Base-by-base conservation (phyloP, 2,329 filamentous ascomycete species). In the Scedosporium dehoogii region DNA sequence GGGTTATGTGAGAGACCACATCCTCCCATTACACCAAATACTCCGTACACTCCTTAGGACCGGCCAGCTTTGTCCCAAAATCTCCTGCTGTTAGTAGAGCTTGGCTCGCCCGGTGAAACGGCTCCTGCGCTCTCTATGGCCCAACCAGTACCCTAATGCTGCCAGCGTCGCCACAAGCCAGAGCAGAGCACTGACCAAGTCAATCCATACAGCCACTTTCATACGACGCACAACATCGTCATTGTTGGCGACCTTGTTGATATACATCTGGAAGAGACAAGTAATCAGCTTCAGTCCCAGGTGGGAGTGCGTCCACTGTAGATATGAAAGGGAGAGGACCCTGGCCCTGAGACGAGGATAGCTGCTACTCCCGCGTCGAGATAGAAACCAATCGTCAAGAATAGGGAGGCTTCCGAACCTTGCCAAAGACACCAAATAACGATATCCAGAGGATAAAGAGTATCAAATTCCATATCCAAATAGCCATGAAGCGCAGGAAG, bases 151-250 rank as follows among this genome's bases (percentile, higher is more conserved):
- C 1, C 79, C 71, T 14, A 77, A 76, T 14, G 82, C 78, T 29
- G 80, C 83, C 12, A 82, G 63, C 3, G 83, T 81, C 3, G 84
- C 86, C 57, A 87, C 73, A 59, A 91, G 75, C 92, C 92, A 96
- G 59, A 96, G 78, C 14, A 91, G 71, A 72, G 91, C 82, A 71
- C 88, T 90, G 57, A 83, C 78, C 59, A 96, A 73, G 72, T 93
- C 89, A 56, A 96, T 80, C 89, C 90, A 96, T 16, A 94, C 90
- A 4, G 91, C 90, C 70, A 87, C 86, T 77, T 92, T 91, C 91
- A 96, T 96, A 63, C 90, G 82, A 67, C 79, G 76, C 63, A 93
- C 81, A 6, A 38, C 85, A 48, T 69, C 68, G 70, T 90, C 81
- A 14, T 85, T 86, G 71, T 88, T 79, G 0, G 86, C 73, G 63